These are phyloP conservation scores for Ustilago tritici DNA, from an alignment of 1,284 basidiomycete species.

Conservation along the genomic window DNA sequence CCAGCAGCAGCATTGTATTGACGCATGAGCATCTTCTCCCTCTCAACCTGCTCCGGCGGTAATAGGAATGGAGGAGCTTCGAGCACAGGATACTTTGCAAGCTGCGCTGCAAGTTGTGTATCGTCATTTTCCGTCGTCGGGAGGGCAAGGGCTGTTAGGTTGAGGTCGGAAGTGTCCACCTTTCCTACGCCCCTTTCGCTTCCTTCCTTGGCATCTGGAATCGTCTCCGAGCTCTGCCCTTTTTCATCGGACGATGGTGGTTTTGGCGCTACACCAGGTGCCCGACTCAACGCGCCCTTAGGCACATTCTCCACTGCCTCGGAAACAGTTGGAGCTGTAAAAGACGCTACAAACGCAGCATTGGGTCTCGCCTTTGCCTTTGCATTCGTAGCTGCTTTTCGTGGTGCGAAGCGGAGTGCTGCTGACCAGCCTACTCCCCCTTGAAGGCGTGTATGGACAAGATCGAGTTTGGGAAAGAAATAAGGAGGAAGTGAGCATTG, in stretches of 20 bases:
- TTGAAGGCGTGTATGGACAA: not conserved
- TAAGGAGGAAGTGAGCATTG: slow-evolving; percentile 35
- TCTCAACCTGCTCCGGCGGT: slow-evolving; percentile 30
- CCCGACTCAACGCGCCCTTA: slow-evolving; percentile 15
- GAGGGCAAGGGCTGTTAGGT: slow-evolving; percentile 30
- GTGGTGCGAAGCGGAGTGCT: slow-evolving; percentile 58
- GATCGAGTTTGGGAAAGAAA: not conserved
- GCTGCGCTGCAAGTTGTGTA: slow-evolving; percentile 16
- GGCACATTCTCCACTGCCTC: not conserved
- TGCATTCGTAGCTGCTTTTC: slow-evolving; percentile 24
- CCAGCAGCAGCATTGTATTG: not conserved
- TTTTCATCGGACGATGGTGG: slow-evolving; percentile 3
- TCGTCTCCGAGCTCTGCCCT: not conserved
- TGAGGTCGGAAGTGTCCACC: slow-evolving; percentile 15
- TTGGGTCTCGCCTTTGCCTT: slow-evolving; percentile 41
- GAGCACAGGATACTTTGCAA: slow-evolving; percentile 17
- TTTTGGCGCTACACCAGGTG: slow-evolving; percentile 27
- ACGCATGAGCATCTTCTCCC: slow-evolving; percentile 30
- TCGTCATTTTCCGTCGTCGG: slow-evolving; percentile 26
- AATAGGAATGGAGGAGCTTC: slow-evolving; percentile 34
- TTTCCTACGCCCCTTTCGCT: not conserved
- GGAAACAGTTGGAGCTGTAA: slow-evolving; percentile 5
- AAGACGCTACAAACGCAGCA: slow-evolving; percentile 41
- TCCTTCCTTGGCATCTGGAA: not conserved
- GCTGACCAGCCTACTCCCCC: slow-evolving; percentile 54